Base-by-base conservation (phyloP, 352 stramenopile species). In the Aphanomyces astaci region DNA sequence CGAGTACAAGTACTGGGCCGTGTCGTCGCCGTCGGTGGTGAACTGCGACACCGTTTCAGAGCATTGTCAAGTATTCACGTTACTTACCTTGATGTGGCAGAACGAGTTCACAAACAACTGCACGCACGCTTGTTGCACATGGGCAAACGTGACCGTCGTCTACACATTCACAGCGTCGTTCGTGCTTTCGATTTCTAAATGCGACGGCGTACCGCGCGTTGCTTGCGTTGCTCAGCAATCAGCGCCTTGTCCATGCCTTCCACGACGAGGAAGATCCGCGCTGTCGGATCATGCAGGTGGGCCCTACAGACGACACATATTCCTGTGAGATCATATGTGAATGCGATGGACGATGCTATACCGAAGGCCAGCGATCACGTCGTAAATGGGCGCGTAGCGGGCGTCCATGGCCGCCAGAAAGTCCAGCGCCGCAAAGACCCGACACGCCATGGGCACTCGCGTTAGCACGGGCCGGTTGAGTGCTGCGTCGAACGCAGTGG, bases 21-120 rank as follows among this genome's bases (percentile, higher is more conserved):
- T 64, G 36, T 64, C 56, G 22, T 49, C 36, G 31, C 15, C 40
- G 31, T 64, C 56, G 31, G 30, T 64, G 22, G 22, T 59, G 28
- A 64, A 64, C 56, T 64, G 46, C 2, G 9, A 4, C 2, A 36
- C 7, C 22, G 22, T 30, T 22, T 59, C 13, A 59, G n/a, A n/a
- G n/a, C n/a, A 31, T 15, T 1, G 17, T 49, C 17, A 49, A 0
- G 9, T 36, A 39, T 22, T n/a, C 13, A 60, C 17, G 15, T 10
- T 4, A 32, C 32, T 19, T 64, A 51, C 56, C n/a, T 64, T 45
- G 33, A 64, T 64, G 56, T 64, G 56, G 36, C 56, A 64, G 22
- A 64, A 64, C 19, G 56, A 64, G 31, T 64, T 64, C 17, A 64
- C 25, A 4, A 64, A 64, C n/a, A 64, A 46, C 22, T 64, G 56